These are phyloP conservation scores for Baorangia bicolor DNA, from an alignment of 768 basidiomycete genomes.

Conservation along the genomic window DNA sequence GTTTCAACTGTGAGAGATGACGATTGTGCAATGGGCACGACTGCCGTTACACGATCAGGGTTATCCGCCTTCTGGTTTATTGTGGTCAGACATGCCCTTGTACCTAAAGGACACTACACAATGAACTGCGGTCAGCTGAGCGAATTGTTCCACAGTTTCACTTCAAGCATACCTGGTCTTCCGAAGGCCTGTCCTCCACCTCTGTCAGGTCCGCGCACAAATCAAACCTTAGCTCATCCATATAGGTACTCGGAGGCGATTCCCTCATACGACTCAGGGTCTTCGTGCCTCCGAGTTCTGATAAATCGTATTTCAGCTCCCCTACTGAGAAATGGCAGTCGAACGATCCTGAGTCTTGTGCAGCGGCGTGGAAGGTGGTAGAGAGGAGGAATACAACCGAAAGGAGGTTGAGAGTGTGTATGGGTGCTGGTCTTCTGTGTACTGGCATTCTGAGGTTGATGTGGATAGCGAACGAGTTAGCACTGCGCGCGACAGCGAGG, in stretches of 20 bases:
- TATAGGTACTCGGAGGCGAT: slow-evolving; percentile 61
- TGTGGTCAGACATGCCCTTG: slow-evolving; percentile 72
- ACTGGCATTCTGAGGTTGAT: slow-evolving; percentile 20
- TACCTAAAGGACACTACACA: slow-evolving; percentile 62
- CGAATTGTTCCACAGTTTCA: background rate
- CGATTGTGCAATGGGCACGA: slow-evolving; percentile 68
- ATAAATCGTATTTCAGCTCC: slow-evolving; percentile 59
- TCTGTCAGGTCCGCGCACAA: slow-evolving; percentile 59
- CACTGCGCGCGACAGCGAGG: background rate
- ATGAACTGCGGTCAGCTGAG: slow-evolving; percentile 6
- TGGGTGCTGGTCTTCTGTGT: slow-evolving; percentile 10
- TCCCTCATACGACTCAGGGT: slow-evolving; percentile 49
- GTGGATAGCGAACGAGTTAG: background rate
- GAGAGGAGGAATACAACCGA: slow-evolving; percentile 22
- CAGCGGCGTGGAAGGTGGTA: slow-evolving; percentile 24
- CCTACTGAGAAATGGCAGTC: slow-evolving; percentile 50
- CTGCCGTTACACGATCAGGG: slow-evolving; percentile 61
- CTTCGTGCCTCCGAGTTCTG: slow-evolving; percentile 50
- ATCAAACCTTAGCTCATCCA: slow-evolving; percentile 63
- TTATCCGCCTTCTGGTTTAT: slow-evolving; percentile 57
- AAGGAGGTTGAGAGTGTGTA: slow-evolving; percentile 3
- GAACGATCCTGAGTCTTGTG: slow-evolving; percentile 43
- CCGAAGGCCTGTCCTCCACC: slow-evolving; percentile 44
- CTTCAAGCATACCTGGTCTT: slow-evolving; percentile 63
- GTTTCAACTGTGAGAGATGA: slow-evolving; percentile 29